Base-by-base conservation (phyloP, 495 filamentous ascomycete genomes). In the Podospora didyma region DNA sequence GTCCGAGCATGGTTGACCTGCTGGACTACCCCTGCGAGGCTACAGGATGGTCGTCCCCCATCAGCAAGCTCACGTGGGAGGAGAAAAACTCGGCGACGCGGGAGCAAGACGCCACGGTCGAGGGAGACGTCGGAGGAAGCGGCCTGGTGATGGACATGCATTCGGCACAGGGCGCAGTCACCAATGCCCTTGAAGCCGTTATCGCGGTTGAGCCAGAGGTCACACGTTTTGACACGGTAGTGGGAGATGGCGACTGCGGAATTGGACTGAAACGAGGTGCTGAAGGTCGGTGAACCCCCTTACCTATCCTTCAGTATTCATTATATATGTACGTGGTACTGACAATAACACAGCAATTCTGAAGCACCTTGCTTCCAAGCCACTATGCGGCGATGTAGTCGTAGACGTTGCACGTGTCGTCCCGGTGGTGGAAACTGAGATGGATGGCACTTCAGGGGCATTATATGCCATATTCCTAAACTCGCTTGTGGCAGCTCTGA, bases 401-500 rank as follows among this genome's bases (percentile, higher is more conserved):
- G 65, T 84, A 28, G 86, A 90, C 23, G 74, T 97, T 16, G 79
- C 85, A 51, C 82, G 79, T 58, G 89, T 98, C 53, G 86, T 88
- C n/a, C 80, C 80, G 7, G 82, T 92, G 4, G 84, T 97, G n/a
- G 94, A 98, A 68, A 85, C 73, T 41, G 84, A 77, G 42, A 98
- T 98, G 94, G 94, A 96, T 66, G 94, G 94, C 48, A 98, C 94
- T 11, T 96, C 91, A 0, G 94, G 94, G 2, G 94, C 95, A 5
- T 77, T 98, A 24, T 97, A 96, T 69, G 89, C 92, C 37, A 98
- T 98, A 61, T 98, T 96, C 79, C 79, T 98, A 51, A 96, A 96
- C 69, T 84, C 92, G 0, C 85, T 98, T 1, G 86, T 89, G 19
- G 84, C 88, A 57, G 84, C 86, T 1, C 76, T 98, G 14, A 84